These are phyloP conservation scores for Teratosphaeria zuluensis DNA, from an alignment of 2,329 filamentous ascomycete genomes.

Conservation along the genomic window DNA sequence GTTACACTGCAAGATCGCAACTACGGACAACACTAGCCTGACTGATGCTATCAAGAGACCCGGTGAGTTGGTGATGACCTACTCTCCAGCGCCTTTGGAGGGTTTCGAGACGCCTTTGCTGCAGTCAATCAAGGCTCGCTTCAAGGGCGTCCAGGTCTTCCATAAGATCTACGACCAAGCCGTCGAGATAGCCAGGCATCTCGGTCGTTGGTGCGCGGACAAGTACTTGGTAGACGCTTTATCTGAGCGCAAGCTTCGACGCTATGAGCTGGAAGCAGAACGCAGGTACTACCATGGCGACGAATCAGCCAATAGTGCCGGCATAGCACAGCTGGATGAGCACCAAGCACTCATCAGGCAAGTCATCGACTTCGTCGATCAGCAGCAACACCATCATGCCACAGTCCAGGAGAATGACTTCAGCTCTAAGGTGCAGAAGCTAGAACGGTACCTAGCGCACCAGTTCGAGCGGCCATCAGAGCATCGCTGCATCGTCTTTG, in stretches of 20 bases:
- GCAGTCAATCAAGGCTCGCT: conserved; percentile 43
- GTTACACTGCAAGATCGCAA: conserved; percentile 75
- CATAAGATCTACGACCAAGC: conserved; percentile 50
- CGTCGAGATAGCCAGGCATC: conserved; percentile 49
- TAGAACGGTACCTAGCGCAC: conserved; percentile 51
- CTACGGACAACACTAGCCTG: conserved; percentile 52
- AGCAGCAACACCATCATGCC: conserved; percentile 6
- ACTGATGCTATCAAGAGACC: conserved; percentile 51
- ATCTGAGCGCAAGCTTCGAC: conserved; percentile 13
- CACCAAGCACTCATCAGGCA: conserved; percentile 49
- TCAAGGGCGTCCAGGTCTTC: conserved; percentile 45
- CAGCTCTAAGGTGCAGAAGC: conserved; percentile 62
- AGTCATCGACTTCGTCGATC: conserved; percentile 36
- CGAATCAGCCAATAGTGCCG: not conserved
- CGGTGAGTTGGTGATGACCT: conserved; percentile 47
- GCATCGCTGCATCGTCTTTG: conserved; percentile 77
- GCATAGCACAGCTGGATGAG: conserved; percentile 37
- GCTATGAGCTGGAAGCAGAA: conserved; percentile 16
- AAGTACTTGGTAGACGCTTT: conserved; percentile 38
- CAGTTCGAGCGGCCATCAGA: conserved; percentile 52
- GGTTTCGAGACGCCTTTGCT: conserved; percentile 58
- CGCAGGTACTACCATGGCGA: conserved; percentile 24
- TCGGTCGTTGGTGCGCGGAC: conserved; percentile 81
- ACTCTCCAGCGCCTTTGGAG: conserved; percentile 40
- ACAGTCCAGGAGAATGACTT: conserved; percentile 30